Base-by-base conservation (phyloP, 371 early-diverging fungal genomes). In the Mucor piriformis region DNA sequence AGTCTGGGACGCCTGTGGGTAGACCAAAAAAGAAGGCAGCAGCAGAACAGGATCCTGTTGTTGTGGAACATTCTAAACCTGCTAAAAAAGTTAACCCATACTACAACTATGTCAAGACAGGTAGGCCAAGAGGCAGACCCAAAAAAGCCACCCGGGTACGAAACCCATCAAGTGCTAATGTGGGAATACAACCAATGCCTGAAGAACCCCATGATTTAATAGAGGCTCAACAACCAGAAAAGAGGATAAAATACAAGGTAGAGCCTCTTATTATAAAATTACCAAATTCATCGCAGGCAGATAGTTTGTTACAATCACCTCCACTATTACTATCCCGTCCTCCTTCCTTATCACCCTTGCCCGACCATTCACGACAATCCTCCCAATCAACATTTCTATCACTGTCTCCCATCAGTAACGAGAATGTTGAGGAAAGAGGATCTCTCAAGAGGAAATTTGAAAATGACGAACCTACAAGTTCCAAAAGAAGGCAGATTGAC, bases 11-110 rank as follows among this genome's bases (percentile, higher is more conserved):
- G 5, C 40, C 42, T 25, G 38, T 38, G 7, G 54, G 54, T 18
- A 40, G 54, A 42, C 52, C 52, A 13, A 32, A 34, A 50, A 18
- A 34, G 21, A 50, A 50, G 50, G 35, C 20, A 3, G 11, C 37
- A 6, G 37, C 6, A 37, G 37, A 37, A 37, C 3, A 13, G 37
- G n/a, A 37, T 10, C 37, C 13, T 13, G 33, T 33, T n/a, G n/a
- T n/a, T n/a, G n/a, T n/a, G n/a, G n/a, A n/a, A n/a, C n/a, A n/a
- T n/a, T n/a, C n/a, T n/a, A n/a, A n/a, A n/a, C n/a, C 29, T 29
- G 29, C 1, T 6, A 29, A 29, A 8, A 29, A 29, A 8, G 29
- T 16, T 2, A 42, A 42, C 0, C 20, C 42, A 1, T 42, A n/a
- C 8, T 20, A 42, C 18, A 7, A 16, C 7, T 42, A 42, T 20